phyloP scores from a whole-genome alignment of 306 rosid species.

The Trifolium pratense region DNA sequence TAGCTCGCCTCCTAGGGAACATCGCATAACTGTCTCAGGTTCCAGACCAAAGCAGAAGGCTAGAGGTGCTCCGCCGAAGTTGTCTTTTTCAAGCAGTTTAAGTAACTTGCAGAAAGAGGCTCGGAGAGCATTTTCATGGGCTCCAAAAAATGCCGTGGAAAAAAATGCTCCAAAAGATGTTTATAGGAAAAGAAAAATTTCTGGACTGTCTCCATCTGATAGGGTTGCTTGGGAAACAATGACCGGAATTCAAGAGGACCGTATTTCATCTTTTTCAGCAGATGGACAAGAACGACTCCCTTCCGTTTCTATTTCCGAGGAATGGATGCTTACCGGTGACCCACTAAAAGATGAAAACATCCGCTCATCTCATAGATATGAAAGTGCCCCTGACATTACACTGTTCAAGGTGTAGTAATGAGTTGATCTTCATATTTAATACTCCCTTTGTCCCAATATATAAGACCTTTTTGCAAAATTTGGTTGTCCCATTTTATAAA shows the following conservation, averaged over 20 bases:
- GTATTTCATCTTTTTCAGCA: conserved; percentile 65
- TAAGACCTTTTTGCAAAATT: too few species aligned
- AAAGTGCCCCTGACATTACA: conserved; percentile 91
- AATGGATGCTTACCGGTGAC: conserved; percentile 81
- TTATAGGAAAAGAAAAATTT: conserved; percentile 92
- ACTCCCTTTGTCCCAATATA: too few species aligned
- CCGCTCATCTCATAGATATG: conserved; percentile 55
- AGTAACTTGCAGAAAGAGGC: conserved; percentile 97
- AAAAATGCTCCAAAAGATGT: conserved; percentile 59
- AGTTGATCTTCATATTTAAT: conserved; percentile 30
- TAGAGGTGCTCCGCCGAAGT: conserved; percentile 66
- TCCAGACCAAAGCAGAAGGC: conserved; percentile 80
- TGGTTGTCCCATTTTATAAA: too few species aligned
- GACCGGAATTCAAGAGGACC: conserved; percentile 98
- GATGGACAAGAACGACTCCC: conserved; percentile 98
- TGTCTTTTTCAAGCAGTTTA: conserved; percentile 84
- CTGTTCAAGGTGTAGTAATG: conserved; percentile 77
- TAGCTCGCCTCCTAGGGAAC: conserved; percentile 90
- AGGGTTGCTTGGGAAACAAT: conserved; percentile 98
- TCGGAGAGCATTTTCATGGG: conserved; percentile 96
- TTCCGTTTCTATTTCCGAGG: conserved; percentile 85
- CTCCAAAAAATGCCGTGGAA: conserved; percentile 78
- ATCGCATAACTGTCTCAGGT: conserved; percentile 81
- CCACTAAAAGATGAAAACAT: conserved; percentile 11
- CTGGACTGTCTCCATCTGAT: conserved; percentile 90